Percentiles rank a stretch among this genome's conserved stretches.
phyloP scores from a whole-genome alignment of 768 basidiomycete genomes.

The Suillus subluteus region DNA sequence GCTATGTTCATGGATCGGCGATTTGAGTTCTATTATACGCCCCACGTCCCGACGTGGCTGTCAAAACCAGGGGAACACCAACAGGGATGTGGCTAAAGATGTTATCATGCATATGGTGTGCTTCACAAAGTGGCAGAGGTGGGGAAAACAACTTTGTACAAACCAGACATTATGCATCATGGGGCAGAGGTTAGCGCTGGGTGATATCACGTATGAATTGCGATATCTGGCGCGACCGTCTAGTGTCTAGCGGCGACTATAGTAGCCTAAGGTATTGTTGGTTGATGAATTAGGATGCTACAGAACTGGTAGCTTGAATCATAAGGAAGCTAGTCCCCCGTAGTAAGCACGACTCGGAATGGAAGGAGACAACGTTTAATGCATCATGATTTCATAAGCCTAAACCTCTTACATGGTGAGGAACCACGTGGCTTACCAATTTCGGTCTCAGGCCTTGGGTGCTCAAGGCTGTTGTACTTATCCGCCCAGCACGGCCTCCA shows the following conservation, averaged over 20 bases:
- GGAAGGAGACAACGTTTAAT: too few relatives aligned
- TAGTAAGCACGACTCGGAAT: too few relatives aligned
- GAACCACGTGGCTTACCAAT: constrained; percentile 1
- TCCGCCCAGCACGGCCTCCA: background rate
- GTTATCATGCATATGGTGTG: background rate
- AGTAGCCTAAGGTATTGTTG: background rate
- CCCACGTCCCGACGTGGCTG: background rate
- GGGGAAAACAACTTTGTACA: background rate
- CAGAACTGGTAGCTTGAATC: background rate
- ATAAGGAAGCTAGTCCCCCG: too few relatives aligned
- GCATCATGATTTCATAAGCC: too few relatives aligned
- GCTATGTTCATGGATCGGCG: background rate
- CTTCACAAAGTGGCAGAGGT: background rate
- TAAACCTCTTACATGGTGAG: too few relatives aligned
- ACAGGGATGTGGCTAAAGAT: background rate
- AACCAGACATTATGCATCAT: background rate
- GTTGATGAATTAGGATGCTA: background rate
- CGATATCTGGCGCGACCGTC: background rate
- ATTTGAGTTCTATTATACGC: background rate
- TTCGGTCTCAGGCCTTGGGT: background rate
- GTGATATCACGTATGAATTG: background rate
- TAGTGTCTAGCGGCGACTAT: background rate
- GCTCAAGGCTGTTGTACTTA: background rate
- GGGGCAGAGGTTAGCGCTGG: background rate
- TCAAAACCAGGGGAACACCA: background rate